A percentile compares a stretch with the other conserved stretches of the same genome.
Conservation (phyloP, 2,329 filamentous ascomycete species). For the Trichoderma simmonsii region DNA sequence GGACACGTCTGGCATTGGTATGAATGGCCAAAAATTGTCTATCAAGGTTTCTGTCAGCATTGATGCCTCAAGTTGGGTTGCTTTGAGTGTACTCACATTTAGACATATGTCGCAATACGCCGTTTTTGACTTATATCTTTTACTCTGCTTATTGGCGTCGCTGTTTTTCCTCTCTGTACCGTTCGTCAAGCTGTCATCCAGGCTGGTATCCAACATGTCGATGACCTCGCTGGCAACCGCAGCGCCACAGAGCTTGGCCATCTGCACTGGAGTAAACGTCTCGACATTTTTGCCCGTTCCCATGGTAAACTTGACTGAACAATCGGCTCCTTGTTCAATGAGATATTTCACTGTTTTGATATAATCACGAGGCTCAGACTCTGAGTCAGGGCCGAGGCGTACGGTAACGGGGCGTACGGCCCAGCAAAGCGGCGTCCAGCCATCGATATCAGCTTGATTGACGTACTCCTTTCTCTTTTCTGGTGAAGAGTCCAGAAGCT, state of each 20-base stretch:
- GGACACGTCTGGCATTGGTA: neutral
- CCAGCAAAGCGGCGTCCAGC: neutral
- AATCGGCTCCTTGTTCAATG: neutral
- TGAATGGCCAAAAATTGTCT: neutral
- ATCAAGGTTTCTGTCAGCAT: neutral
- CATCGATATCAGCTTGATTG: neutral
- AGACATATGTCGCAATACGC: neutral
- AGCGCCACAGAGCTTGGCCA: neutral
- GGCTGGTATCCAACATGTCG: neutral
- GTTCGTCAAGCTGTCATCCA: neutral
- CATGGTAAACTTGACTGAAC: neutral
- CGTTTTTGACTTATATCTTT: neutral
- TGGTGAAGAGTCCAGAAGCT: accelerated
- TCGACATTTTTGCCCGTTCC: neutral
- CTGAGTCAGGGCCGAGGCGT: too few relatives aligned
- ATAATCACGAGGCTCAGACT: neutral
- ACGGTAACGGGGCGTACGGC: neutral
- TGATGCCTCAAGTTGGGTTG: neutral
- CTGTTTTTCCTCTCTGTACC: neutral
- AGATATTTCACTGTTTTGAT: neutral
- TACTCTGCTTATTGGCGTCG: neutral
- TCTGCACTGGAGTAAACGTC: neutral
- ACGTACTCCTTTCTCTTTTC: neutral
- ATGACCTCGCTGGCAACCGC: neutral
- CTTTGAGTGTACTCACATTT: neutral